Evolutionary conservation across 768 basidiomycete species (phyloP).

Genomic region (Agrocybe praecox): DNA sequence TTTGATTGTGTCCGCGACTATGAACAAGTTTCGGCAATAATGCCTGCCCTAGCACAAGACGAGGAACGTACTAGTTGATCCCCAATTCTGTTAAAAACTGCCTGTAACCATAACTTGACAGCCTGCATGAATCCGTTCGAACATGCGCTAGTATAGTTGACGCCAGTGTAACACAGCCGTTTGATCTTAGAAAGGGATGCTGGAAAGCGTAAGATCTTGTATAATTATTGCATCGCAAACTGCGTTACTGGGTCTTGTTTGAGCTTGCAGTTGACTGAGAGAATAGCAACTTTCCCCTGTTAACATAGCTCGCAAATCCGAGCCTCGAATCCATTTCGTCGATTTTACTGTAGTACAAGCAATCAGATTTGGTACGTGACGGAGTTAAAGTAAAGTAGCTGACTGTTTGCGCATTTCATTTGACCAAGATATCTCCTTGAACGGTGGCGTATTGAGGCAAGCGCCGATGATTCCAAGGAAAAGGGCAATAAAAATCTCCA

Average conservation of each 20-base stretch:
- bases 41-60: no score
- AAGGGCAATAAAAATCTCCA: conserved; percentile 67
- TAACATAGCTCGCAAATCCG: conserved; percentile 64
- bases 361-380: not conserved
- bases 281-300: conserved; percentile 55
- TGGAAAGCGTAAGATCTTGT: not conserved
- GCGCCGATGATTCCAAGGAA: conserved; percentile 75
- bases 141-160: no score
- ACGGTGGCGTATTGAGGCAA: conserved; percentile 61
- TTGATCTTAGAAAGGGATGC: not conserved
- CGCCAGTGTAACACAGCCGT: no score
- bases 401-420: conserved; percentile 87
- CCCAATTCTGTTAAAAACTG: no score
- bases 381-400: conserved; percentile 19
- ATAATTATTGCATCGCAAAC: not conserved
- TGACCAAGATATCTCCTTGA: conserved; percentile 87
- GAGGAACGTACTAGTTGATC: no score
- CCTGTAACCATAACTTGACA: no score
- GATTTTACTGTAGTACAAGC: conserved; percentile 52
- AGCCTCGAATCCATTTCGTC: conserved; percentile 76
- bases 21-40: no score
- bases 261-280: conserved; percentile 3
- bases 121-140: no score
- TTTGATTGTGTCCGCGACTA: no score
- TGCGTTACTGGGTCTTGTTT: not conserved